Evolutionary conservation across 2,329 filamentous ascomycete genomes (phyloP), one percentile per base, ranked within the genome.

Genomic region (Talaromyces sp.): DNA sequence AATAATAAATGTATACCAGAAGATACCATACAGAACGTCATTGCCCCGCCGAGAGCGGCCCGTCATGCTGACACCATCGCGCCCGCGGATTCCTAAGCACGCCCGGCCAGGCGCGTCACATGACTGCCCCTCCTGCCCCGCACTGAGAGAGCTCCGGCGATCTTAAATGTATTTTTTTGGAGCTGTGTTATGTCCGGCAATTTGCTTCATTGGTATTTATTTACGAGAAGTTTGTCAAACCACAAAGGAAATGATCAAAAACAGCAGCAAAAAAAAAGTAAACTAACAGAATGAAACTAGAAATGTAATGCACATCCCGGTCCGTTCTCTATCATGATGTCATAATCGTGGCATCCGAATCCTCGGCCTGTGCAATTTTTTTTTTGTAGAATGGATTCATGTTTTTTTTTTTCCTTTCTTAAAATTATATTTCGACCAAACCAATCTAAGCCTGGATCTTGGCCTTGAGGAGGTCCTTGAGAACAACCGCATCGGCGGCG

Each of bases 401-500:
- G 49, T 26, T 59, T 4, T 55, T 26, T 59, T 4, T 56, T 56
- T 43, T 3, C 26, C 26, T 6, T 43, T 43, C 4, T 3, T n/a
- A 54, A 21, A 24, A 55, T 21, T 32, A 17, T 29, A n/a, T n/a
- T n/a, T 55, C 52, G 3, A 26, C 10, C 17, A 17, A 56, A 49
- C 19, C 32, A 61, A 66, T 64, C 61, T 75, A 76, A 65, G 75
- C 77, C 71, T 81, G 72, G 70, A 98, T 84, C 90, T 97, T 98
- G 80, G 86, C 79, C 84, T 89, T 89, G 74, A 99, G 84, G 73
- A 96, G 93, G 66, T 86, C 85, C 89, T 98, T 98, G 71, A 99
- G 88, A 63, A 91, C 96, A 68, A 93, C 82, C 68, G 95, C 93
- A 74, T 99, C 95, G 69, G 95, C 95, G 62, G 95, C 93, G 74